Evolutionary conservation across 1,139 yeast genomes (phyloP).

Genomic region (Pichia sp.): DNA sequence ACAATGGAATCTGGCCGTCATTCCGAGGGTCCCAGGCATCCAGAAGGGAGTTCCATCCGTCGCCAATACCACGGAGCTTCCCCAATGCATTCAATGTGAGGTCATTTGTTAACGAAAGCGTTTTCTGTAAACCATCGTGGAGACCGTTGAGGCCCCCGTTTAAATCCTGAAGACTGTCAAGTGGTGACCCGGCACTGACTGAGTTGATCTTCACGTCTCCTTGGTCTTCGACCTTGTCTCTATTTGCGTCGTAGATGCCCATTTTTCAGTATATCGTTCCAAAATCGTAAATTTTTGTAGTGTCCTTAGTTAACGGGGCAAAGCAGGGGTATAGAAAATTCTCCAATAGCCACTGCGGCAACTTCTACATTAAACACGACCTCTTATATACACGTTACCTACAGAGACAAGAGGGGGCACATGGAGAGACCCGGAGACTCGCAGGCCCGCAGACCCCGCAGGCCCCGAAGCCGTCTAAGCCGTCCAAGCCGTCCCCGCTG

Average conservation of each 20-base stretch:
- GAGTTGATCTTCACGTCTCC: conserved; percentile 12
- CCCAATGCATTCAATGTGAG: conserved; percentile 23
- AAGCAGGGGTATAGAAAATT: no score
- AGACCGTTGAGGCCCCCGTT: not conserved
- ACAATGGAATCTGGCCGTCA: conserved; percentile 3
- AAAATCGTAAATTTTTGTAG: not conserved
- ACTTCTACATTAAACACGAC: no score
- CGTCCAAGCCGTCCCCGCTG: not conserved
- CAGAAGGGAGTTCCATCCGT: conserved; percentile 11
- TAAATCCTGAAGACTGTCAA: not conserved
- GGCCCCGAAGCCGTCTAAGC: no score
- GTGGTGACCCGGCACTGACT: conserved; percentile 3
- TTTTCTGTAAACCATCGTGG: conserved; percentile 18
- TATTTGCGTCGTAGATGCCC: conserved; percentile 13
- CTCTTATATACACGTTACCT: no score
- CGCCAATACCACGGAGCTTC: conserved; percentile 18
- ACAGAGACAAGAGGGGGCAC: no score
- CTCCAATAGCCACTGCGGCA: no score
- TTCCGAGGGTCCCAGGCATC: conserved; percentile 10
- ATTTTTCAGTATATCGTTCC: not conserved
- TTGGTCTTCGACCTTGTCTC: not conserved
- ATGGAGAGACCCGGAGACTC: no score
- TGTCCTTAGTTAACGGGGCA: not conserved
- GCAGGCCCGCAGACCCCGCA: no score
- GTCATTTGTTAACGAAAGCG: conserved; percentile 24